Conservation (phyloP, 164 flowering plant genomes). For the Annona squamosa region DNA sequence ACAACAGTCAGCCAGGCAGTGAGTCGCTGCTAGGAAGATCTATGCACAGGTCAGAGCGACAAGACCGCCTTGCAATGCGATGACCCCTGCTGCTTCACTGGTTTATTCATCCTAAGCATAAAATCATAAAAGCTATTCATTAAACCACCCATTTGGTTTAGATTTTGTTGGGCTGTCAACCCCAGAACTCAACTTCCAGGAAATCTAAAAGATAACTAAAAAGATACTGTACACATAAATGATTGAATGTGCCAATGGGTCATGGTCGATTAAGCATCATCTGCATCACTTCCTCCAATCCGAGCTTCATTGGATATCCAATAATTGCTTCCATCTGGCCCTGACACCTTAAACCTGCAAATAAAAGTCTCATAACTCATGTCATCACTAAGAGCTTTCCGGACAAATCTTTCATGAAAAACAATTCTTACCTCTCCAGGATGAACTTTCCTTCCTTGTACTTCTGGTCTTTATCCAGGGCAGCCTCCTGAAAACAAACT, state of each 20-base stretch:
- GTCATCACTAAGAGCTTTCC: background rate
- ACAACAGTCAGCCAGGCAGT: too few species aligned
- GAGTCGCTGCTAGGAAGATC: too few species aligned
- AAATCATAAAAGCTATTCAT: too few species aligned
- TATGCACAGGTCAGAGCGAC: too few species aligned
- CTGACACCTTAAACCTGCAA: slow-evolving; percentile 61
- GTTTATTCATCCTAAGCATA: too few species aligned
- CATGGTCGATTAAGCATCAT: slow-evolving; percentile 41
- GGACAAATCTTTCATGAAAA: background rate
- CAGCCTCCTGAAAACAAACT: slow-evolving; percentile 35
- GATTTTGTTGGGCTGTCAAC: too few species aligned
- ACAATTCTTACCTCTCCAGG: slow-evolving; percentile 39
- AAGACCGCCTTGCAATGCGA: too few species aligned
- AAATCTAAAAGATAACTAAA: background rate
- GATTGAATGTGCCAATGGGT: background rate
- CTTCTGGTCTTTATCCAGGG: slow-evolving; percentile 42
- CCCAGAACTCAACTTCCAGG: too few species aligned
- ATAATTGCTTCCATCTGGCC: slow-evolving; percentile 71
- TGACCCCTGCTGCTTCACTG: too few species aligned
- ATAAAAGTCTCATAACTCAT: slow-evolving; percentile 4
- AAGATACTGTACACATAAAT: slow-evolving; percentile 42
- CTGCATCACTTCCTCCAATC: slow-evolving; percentile 66
- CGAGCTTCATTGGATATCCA: slow-evolving; percentile 55
- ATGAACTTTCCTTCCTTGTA: slow-evolving; percentile 68
- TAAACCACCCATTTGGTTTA: too few species aligned